A percentile compares a stretch with the other conserved stretches of the same genome.
These are phyloP conservation scores for Pyricularia sp. DNA, from an alignment of 2,329 filamentous ascomycete species.

Conservation along the genomic window DNA sequence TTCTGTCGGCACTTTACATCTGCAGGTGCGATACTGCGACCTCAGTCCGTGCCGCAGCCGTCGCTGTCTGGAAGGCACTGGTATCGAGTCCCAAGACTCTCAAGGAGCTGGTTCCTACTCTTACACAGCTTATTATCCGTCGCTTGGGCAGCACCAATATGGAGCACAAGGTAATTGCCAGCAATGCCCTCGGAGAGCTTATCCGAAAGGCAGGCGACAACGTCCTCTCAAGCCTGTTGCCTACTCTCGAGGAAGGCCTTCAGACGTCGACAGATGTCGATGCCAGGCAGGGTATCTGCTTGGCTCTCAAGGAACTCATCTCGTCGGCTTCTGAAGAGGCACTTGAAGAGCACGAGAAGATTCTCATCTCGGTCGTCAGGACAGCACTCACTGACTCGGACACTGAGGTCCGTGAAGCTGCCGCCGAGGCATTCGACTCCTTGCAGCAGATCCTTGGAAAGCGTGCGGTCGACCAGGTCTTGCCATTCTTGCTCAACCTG, in stretches of 20 bases:
- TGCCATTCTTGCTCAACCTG: conserved; percentile 86
- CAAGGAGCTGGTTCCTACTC: conserved; percentile 89
- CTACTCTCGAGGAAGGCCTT: conserved; percentile 85
- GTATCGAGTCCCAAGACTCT: conserved; percentile 86
- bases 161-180: conserved; percentile 98
- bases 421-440: conserved; percentile 93
- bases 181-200: conserved; percentile 90
- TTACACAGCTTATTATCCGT: conserved; percentile 90
- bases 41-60: conserved; percentile 79
- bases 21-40: conserved; percentile 95
- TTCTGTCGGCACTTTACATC: conserved; percentile 93
- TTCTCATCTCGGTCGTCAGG: conserved; percentile 86
- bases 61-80: conserved; percentile 93
- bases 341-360: conserved; percentile 90
- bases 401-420: conserved; percentile 84
- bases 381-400: conserved; percentile 87
- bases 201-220: conserved; percentile 95
- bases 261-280: conserved; percentile 83
- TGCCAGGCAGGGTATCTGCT: conserved; percentile 93
- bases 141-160: conserved; percentile 91
- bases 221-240: conserved; percentile 77
- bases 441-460: conserved; percentile 91
- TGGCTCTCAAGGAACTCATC: conserved; percentile 90
- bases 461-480: conserved; percentile 86
- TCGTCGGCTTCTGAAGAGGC: conserved; percentile 79